Base-by-base conservation (phyloP, 306 rosid species). In the Aeschynomene evenia region DNA sequence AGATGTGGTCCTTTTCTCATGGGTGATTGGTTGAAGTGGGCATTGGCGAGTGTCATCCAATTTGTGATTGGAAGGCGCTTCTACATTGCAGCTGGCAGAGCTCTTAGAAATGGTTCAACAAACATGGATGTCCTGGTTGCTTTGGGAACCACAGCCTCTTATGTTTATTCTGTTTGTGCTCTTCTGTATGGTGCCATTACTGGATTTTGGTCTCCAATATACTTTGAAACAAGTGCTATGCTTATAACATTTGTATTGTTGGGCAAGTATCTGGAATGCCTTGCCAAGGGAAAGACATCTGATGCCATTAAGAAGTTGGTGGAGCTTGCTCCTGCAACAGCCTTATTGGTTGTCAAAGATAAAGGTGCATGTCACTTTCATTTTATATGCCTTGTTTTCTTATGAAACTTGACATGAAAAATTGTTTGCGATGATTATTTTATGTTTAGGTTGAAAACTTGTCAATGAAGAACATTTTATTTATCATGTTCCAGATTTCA, bases 121-220 rank as follows among this genome's bases (percentile, higher is more conserved):
- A 91, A 91, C 86, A 91, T 91, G 97, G 97, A 91, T 82, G 97
- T 91, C 58, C 85, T 91, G 84, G 96, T 91, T 68, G 97, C 93
- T 51, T 77, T 91, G 93, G 97, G 96, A 73, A 91, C 97, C 50
- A 86, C 97, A 2, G 96, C 96, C 61, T 85, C 97, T 72, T 91
- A 91, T 60, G 77, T 86, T 75, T 91, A 91, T 77, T 91, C 97
- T 70, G 91, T 91, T 63, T 82, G 84, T 73, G 97, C 97, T 18
- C 96, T 91, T 70, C 80, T 91, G 26, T 91, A 86, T 68, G 97
- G 97, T 63, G 93, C 96, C 40, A 33, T 85, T 22, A 88, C 96
- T 58, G 97, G 93, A 64, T 91, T 88, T 73, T 91, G 97, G 97
- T 88, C 96, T 65, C 93, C 96, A 13, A 91, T 89, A 10, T 91